Conservation (phyloP, 345 rosid genomes). For the Brassica carinata region DNA sequence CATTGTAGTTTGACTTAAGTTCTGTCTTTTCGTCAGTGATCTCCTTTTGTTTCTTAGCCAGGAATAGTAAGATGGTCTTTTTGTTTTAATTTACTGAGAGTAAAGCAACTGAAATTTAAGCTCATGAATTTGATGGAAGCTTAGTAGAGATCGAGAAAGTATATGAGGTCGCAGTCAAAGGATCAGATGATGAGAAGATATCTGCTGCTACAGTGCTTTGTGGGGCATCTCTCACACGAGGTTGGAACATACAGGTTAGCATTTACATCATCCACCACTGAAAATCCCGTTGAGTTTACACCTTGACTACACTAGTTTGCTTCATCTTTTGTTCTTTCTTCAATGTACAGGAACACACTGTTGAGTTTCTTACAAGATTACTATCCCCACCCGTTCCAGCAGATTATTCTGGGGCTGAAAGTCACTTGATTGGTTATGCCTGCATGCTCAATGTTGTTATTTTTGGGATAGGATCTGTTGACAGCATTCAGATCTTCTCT, state of each 20-base stretch:
- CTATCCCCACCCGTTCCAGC: constrained; percentile 78
- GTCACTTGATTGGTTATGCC: constrained; percentile 78
- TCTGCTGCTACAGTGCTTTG: constrained; percentile 92
- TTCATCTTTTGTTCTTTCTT: constrained; percentile 11
- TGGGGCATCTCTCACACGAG: constrained; percentile 90
- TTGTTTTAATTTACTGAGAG: constrained; percentile 61
- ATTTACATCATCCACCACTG: constrained; percentile 11
- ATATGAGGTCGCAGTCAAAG: constrained; percentile 82
- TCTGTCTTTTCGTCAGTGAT: constrained; percentile 62
- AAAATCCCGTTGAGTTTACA: background rate
- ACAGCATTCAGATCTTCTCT: constrained; percentile 90
- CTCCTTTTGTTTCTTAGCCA: constrained; percentile 68
- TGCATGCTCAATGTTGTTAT: constrained; percentile 82
- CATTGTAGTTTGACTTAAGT: constrained; percentile 31
- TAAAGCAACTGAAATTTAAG: constrained; percentile 87
- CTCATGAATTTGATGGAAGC: constrained; percentile 97
- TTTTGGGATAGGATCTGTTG: constrained; percentile 83
- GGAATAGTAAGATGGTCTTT: constrained; percentile 65
- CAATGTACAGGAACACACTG: constrained; percentile 74
- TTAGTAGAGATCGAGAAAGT: constrained; percentile 94
- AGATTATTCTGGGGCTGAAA: constrained; percentile 56
- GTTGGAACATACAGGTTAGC: constrained; percentile 95
- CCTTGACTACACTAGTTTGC: background rate
- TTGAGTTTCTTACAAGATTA: constrained; percentile 78
- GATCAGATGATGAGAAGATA: constrained; percentile 85